Base-by-base conservation (phyloP, 805 yeast species). In the Candida boleticola region DNA sequence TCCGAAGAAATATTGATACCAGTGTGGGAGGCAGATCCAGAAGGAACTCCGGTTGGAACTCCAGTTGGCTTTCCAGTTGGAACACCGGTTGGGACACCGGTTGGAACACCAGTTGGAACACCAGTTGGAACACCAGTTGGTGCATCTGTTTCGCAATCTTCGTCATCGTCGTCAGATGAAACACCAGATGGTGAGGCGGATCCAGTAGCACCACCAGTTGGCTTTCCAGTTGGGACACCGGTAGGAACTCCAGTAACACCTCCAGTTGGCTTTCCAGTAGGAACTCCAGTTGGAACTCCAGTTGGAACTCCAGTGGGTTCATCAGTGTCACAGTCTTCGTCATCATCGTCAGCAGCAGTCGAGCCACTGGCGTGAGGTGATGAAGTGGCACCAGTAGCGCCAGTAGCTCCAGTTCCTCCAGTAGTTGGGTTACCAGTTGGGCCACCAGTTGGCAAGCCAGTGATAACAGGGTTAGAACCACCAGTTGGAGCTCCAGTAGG, bases 271-370 rank as follows among this genome's bases (percentile, higher is more conserved):
- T 29, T 5, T 5, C 39, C 40, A 10, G 42, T 21, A 16, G 32
- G 27, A 13, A 14, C 4, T 14, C 21, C 29, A 32, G 33, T 25
- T n/a, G 17, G 14, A 10, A 5, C 25, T 5, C 40, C 26, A 19
- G 36, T 36, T 11, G 22, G 32, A 19, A 20, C 29, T 5, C 32
- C 47, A 37, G 45, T 44, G 23, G 42, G 22, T 29, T 25, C 23
- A 5, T 41, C 43, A 16, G 45, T 42, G 20, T 43, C 49, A 34
- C 45, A 42, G 29, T 44, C 47, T 5, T 36, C 44, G 9, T 45
- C 52, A 19, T 48, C 50, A 22, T 41, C 44, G 19, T 45, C 49
- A 23, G 45, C 37, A 29, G 41, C 14, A 18, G 36, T 36, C 7
- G 29, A 25, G 11, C 27, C 13, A 29, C 32, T 11, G 32, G 17